phyloP scores from a whole-genome alignment of 257 asterid species.

The Coffea canephora region DNA sequence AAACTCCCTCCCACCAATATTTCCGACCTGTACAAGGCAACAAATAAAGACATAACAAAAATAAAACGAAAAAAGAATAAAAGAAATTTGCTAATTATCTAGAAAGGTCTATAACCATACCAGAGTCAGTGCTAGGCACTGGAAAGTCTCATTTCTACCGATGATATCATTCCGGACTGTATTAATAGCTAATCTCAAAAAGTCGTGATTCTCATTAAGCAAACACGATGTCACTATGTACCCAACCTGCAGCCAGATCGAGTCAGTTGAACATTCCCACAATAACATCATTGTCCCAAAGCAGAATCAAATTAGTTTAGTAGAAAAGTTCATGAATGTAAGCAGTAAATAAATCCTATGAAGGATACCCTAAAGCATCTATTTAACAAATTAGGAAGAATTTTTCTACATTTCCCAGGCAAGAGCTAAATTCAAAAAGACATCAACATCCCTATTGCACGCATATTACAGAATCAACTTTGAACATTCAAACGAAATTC shows the following conservation, averaged over 20 bases:
- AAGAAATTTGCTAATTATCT: background rate
- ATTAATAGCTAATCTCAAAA: constrained; percentile 93
- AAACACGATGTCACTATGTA: constrained; percentile 93
- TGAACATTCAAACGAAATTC: background rate
- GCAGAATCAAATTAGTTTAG: background rate
- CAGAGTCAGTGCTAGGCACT: constrained; percentile 97
- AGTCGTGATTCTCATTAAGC: constrained; percentile 98
- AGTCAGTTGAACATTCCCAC: constrained; percentile 21
- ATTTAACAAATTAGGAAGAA: background rate
- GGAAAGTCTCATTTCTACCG: constrained; percentile 98
- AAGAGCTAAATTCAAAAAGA: background rate
- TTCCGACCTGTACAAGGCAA: constrained; percentile 75
- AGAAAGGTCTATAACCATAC: constrained; percentile 37
- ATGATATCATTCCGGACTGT: constrained; percentile 95
- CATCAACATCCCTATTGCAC: background rate
- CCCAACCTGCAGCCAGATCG: constrained; percentile 72
- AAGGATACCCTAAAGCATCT: background rate
- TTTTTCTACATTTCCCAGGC: background rate
- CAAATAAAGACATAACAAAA: constrained; percentile 8
- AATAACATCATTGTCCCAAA: constrained; percentile 7
- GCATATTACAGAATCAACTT: background rate
- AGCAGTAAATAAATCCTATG: background rate
- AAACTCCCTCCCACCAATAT: constrained; percentile 98
- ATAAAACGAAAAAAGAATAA: background rate
- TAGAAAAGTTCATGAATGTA: constrained; percentile 2